Conservation (phyloP, 495 filamentous ascomycete species). For the Neurospora tetrasperma region DNA sequence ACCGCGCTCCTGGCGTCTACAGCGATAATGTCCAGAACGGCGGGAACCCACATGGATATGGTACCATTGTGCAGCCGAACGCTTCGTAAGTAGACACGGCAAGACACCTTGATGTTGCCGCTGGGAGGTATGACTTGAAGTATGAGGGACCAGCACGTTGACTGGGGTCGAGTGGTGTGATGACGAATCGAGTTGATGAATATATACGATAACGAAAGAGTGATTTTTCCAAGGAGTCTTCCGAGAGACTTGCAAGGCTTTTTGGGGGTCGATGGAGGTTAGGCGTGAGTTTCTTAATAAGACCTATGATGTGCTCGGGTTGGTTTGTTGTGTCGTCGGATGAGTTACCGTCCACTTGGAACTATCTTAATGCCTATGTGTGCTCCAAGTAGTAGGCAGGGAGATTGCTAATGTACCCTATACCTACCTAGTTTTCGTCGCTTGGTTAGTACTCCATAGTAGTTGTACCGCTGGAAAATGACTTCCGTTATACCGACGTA, state of each 20-base stretch:
- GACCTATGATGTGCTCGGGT: neutral
- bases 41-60: conserved; percentile 41
- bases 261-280: neutral
- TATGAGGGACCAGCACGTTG: neutral
- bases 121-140: neutral
- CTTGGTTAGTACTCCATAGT: neutral
- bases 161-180: neutral
- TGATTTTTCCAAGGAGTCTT: neutral
- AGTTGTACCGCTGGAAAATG: neutral
- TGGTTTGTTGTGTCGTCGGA: neutral
- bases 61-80: conserved; percentile 36
- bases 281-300: neutral
- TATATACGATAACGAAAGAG: neutral
- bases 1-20: conserved; percentile 63
- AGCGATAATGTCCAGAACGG: conserved; percentile 69
- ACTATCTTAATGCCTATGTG: neutral
- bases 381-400: neutral
- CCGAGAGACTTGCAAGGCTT: neutral
- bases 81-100: neutral
- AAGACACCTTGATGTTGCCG: neutral
- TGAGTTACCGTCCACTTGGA: neutral
- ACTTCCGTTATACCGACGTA: no score
- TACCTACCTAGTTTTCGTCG: neutral
- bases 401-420: neutral
- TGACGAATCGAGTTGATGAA: neutral